Evolutionary conservation across 768 basidiomycete genomes (phyloP), one percentile per base, ranked within the genome.

Genomic region (Hypholoma sublateritium): DNA sequence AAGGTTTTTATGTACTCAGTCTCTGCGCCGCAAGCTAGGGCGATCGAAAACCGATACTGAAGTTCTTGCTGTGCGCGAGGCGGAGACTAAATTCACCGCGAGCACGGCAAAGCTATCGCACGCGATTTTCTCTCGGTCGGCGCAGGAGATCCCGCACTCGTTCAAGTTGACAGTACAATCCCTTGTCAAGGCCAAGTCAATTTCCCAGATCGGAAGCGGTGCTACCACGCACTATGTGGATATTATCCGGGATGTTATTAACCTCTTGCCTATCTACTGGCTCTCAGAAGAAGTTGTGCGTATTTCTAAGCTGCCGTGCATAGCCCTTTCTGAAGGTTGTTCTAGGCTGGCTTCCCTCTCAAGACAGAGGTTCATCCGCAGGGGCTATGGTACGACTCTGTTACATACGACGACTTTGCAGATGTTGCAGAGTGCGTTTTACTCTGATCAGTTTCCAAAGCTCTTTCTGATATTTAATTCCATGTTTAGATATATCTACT

Each of bases 191-290:
- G 60, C 65, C 12, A 78, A 78, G 52, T 68, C 74, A 2, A 71
- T 76, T 46, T 57, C 59, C 28, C 60, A 70, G 28, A 66, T 68
- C 13, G 73, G n/a, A n/a, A n/a, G n/a, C n/a, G n/a, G 69, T 5
- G 59, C 67, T 14, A 47, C 53, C 14, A 54, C 59, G 16, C 70
- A 60, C 32, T 75, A 68, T 49, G 67, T 89, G 19, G 87, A 91
- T 64, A 77, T 91, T 36, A 80, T 90, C 6, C 74, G 73, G 41
- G 85, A 91, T 60, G 87, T 91, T 19, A 80, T 88, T 63, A 87
- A 90, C 59, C 65, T 77, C 24, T 56, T 87, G 37, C 83, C 88
- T 0, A 67, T 87, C 4, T 76, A 81, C 57, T 91, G 86, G 86
- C 74, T 86, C 25, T 78, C 79, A 9, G 73, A 80, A 32, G 66